Evolutionary conservation across 2,329 filamentous ascomycete genomes (phyloP), one percentile per base, ranked within the genome.

Genomic region (Trichophyton rubrum): DNA sequence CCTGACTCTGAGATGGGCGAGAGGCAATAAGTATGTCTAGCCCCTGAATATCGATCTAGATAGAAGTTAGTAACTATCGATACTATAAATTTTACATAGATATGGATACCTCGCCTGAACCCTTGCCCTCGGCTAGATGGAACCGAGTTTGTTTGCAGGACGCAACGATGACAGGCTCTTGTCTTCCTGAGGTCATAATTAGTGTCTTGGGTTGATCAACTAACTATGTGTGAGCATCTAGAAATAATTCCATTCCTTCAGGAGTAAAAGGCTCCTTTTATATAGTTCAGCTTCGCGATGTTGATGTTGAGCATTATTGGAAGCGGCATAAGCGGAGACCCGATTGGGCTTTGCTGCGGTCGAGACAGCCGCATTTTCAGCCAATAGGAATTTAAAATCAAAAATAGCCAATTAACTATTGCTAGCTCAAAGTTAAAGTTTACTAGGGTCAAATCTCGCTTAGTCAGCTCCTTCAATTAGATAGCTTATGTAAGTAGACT

Each of bases 111-210:
- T 86, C 83, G 62, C 68, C 65, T 11, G 72, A 72, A 75, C 79
- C 70, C 76, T 80, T 68, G 77, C 84, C 64, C 72, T 80, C 64
- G 73, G 80, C 63, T 78, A 83, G 68, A 64, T 85, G 82, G 64
- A 87, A 87, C 9, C 85, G 80, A 1, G 84, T 87, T 68, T 87
- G 84, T 66, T 85, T 86, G 69, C 83, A 84, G 20, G 82, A 84
- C 65, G 83, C 84, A 56, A 85, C 73, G 61, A 87, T 75, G 8
- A 68, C 64, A 6, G 70, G 66, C 8, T 63, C 22, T 15, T 30
- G 27, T 6, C 17, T 55, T 6, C 51, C 20, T 20, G 51, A 38
- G 7, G 27, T 30, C 51, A 55, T 55, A 6, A 33, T n/a, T 9
- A 33, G n/a, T 13, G 6, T 13, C 13, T 53, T n/a, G n/a, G 17